Conservation (phyloP, 2,329 filamentous ascomycete genomes). For the Colletotrichum musicola region DNA sequence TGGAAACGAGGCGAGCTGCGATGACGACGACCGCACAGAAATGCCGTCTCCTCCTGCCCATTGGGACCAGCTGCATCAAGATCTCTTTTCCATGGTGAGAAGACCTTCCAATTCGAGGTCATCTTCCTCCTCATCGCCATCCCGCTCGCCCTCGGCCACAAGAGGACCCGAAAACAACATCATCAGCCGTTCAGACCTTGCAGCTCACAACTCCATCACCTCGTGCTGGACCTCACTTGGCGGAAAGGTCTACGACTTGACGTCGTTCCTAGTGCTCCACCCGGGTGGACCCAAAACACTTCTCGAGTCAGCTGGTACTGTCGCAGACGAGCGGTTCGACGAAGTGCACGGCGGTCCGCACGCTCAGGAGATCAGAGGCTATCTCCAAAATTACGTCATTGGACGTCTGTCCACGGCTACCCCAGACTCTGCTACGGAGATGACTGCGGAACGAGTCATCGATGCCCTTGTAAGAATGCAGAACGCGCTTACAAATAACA, state of each 20-base stretch:
- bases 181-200: slow-evolving; percentile 18
- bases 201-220: slow-evolving; percentile 29
- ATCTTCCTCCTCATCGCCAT: not conserved
- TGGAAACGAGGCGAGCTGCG: too few relatives aligned
- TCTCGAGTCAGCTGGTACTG: slow-evolving; percentile 34
- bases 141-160: not conserved
- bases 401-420: slow-evolving; percentile 22
- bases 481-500: slow-evolving; percentile 33
- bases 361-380: slow-evolving; percentile 29
- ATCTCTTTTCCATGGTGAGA: slow-evolving; percentile 18
- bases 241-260: slow-evolving; percentile 94
- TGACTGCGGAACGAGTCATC: not conserved
- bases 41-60: slow-evolving; percentile 5
- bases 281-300: slow-evolving; percentile 73
- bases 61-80: slow-evolving; percentile 28
- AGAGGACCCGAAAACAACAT: not conserved
- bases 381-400: slow-evolving; percentile 18
- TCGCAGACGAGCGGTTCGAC: slow-evolving; percentile 25
- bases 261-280: slow-evolving; percentile 89
- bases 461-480: slow-evolving; percentile 19
- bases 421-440: not conserved
- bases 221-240: slow-evolving; percentile 84
- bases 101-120: not conserved
- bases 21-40: not conserved
- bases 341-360: slow-evolving; percentile 33